Evolutionary conservation across 495 filamentous ascomycete species (phyloP).

Genomic region (Pseudotulostoma volvatum): DNA sequence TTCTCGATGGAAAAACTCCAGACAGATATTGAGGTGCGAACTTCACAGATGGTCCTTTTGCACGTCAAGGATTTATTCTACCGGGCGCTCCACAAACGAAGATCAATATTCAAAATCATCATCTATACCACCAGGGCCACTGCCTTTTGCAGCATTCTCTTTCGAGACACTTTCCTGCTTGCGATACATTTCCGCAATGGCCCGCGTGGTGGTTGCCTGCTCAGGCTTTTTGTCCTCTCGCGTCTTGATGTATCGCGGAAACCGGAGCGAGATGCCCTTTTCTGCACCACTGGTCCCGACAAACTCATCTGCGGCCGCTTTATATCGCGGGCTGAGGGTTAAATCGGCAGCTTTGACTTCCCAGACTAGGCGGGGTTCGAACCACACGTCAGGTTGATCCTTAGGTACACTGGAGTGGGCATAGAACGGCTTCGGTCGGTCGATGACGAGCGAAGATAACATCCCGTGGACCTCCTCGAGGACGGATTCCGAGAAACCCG

Average conservation of each 20-base stretch:
- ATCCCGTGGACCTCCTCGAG: conserved; percentile 66
- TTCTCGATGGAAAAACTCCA: too few species aligned
- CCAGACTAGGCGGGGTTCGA: conserved; percentile 88
- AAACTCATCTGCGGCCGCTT: conserved; percentile 53
- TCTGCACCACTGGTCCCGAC: conserved; percentile 38
- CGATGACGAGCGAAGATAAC: conserved; percentile 59
- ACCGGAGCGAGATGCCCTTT: conserved; percentile 78
- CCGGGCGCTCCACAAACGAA: too few species aligned
- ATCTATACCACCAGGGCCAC: conserved; percentile 75
- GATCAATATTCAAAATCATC: conserved; percentile 95
- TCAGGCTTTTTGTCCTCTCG: conserved; percentile 92
- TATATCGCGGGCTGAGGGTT: conserved; percentile 81
- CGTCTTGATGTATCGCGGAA: conserved; percentile 78
- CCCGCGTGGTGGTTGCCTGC: conserved; percentile 64
- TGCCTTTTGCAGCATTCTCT: conserved; percentile 46
- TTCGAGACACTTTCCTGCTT: conserved; percentile 74
- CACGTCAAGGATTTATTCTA: too few species aligned
- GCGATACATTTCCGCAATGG: conserved; percentile 91
- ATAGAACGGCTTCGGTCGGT: conserved; percentile 88
- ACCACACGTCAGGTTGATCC: conserved; percentile 96
- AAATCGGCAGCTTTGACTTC: conserved; percentile 95
- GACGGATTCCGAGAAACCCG: conserved; percentile 78
- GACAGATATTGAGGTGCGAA: too few species aligned
- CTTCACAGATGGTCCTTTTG: too few species aligned
- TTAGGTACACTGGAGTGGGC: conserved; percentile 65